Base-by-base conservation (phyloP, 2,329 filamentous ascomycete genomes). In the Phaeosphaeria sp. region DNA sequence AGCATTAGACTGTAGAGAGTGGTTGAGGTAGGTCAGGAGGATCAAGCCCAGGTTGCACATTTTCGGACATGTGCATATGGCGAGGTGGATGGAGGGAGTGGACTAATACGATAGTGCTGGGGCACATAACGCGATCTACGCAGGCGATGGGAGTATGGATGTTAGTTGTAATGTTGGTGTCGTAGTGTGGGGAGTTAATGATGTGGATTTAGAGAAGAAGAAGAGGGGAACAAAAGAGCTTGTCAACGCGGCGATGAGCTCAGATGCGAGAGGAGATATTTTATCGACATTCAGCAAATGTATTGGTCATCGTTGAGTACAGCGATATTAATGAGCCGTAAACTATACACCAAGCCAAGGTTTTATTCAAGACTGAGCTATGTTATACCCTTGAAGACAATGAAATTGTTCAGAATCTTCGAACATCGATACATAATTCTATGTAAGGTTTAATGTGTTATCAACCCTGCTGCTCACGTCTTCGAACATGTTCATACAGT, bases 21-120 rank as follows among this genome's bases (percentile, higher is more conserved):
- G 96, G 5, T 81, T 93, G 4, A 76, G 81, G 6, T 91, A 95
- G 68, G 71, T 89, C 10, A 91, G 90, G 89, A 85, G 89, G 33
- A 85, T 91, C 17, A 63, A 57, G 44, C 92, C 92, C 0, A 81
- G 81, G 21, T 79, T 96, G 5, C 90, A 94, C 73, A 84, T 95
- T 53, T 95, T 93, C 71, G 92, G 91, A 1, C 92, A 96, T 74
- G 84, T 93, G n/a, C 92, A 96, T 79, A 87, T 83, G 61, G 90
- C 85, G 15, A 83, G 88, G 48, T 92, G 91, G 6, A 33, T 74
- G 77, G 2, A 25, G 17, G 41, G 74, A 15, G 59, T 62, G n/a
- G n/a, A n/a, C n/a, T n/a, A n/a, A n/a, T n/a, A n/a, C n/a, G n/a
- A n/a, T n/a, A n/a, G n/a, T n/a, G n/a, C n/a, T n/a, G n/a, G n/a